Base-by-base conservation (phyloP, 306 rosid genomes). In the Corylus americana region DNA sequence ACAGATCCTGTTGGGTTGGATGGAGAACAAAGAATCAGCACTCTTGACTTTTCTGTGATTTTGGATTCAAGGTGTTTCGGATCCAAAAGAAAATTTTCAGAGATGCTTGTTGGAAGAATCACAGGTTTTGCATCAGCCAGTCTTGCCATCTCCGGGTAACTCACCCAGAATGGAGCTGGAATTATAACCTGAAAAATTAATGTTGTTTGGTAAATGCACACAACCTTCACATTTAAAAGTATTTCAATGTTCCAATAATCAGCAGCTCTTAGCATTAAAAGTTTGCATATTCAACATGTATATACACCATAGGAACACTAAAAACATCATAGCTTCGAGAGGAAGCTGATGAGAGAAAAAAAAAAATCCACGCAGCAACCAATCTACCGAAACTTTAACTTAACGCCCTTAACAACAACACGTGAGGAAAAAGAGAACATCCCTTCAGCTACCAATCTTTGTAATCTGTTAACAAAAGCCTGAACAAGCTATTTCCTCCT, bases 1-100 rank as follows among this genome's bases (percentile, higher is more conserved):
- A 96, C 99, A 10, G 97, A 91, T 66, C 99, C 99, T 1, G 99
- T 96, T 53, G 99, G 99, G 83, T 96, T 96, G 70, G 97, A 91
- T 62, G 99, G 99, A 1, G 99, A 93, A 74, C 99, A 93, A 66
- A 96, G 91, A 85, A 96, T 90, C 77, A 96, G 70, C 71, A 96
- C 61, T 79, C 99, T 91, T 17, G 99, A 93, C 79, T 74, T 93
- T 76, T 89, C 90, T 13, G 92, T 93, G 80, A 96, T 80, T 81
- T 77, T 87, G 75, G 99, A 85, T 74, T 93, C 88, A 1, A 96
- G 97, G 61, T 81, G 84, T 75, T 89, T 86, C 59, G 97, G 94
- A 82, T 96, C 98, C 83, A 96, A 77, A 16, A 93, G 92, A 85
- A 96, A 96, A 79, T 93, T 75, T 25, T 90, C 77, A 0, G 93